These are phyloP conservation scores for Gossypium herbaceum DNA, from an alignment of 345 rosid genomes.

Conservation along the genomic window DNA sequence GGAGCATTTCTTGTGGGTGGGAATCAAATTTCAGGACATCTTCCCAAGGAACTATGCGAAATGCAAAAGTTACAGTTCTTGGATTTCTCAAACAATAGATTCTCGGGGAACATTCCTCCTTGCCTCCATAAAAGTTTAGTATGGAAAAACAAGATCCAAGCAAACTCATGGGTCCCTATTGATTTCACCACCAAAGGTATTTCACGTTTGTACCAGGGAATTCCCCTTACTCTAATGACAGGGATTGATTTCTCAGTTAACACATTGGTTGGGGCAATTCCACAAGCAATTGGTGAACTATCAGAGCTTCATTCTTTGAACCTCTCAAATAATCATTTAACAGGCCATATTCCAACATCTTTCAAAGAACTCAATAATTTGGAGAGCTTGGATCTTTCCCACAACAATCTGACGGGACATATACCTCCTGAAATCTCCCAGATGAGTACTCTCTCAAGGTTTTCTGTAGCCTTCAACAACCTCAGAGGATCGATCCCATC, in stretches of 20 bases:
- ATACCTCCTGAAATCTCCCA: conserved; percentile 15
- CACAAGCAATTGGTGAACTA: conserved; percentile 12
- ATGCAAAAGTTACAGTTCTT: conserved; percentile 22
- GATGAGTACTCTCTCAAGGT: neutral
- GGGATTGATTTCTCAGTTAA: conserved; percentile 23
- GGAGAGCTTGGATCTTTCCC: conserved; percentile 29
- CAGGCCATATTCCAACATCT: conserved; percentile 17
- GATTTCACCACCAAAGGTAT: conserved; percentile 26
- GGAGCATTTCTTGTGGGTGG: conserved; percentile 16
- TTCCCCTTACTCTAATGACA: conserved; percentile 23
- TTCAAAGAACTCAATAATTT: conserved; percentile 8
- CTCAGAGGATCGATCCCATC: conserved; percentile 23
- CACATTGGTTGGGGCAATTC: conserved; percentile 13
- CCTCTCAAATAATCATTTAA: conserved; percentile 19
- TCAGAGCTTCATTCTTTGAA: conserved; percentile 19
- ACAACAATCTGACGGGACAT: conserved; percentile 18
- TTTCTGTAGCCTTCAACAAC: conserved; percentile 21
- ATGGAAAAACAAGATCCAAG: conserved; percentile 14
- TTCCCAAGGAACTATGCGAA: conserved; percentile 10
- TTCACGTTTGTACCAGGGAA: conserved; percentile 13
- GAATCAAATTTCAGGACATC: conserved; percentile 15
- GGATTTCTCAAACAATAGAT: conserved; percentile 19
- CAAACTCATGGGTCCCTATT: conserved; percentile 17
- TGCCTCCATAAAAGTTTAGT: conserved; percentile 7
- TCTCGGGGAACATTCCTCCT: conserved; percentile 19